These are phyloP conservation scores for Penicillium palitans DNA, from an alignment of 2,329 filamentous ascomycete genomes.

Conservation along the genomic window DNA sequence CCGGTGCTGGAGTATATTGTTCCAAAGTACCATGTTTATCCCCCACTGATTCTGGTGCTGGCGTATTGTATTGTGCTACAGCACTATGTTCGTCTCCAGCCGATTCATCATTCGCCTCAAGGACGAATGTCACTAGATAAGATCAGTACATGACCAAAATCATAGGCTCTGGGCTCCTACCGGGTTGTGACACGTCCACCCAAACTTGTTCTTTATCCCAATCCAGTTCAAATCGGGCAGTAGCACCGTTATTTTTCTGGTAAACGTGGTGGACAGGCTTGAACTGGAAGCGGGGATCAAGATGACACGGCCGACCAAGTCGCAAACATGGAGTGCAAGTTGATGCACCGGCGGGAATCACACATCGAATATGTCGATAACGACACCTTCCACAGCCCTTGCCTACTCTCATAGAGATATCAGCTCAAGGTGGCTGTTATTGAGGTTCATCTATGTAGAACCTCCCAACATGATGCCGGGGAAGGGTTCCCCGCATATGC, in stretches of 20 bases:
- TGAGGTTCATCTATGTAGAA: background rate
- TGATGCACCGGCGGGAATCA: slow-evolving; percentile 29
- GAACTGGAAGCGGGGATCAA: slow-evolving; percentile 38
- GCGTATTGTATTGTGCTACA: background rate
- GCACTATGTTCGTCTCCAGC: slow-evolving; percentile 4
- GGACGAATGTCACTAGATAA: slow-evolving; percentile 30
- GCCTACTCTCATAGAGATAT: slow-evolving; percentile 31
- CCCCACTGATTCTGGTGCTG: background rate
- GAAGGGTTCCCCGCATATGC: slow-evolving; percentile 14
- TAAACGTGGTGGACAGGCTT: slow-evolving; percentile 37
- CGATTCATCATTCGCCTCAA: slow-evolving; percentile 24
- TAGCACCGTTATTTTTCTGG: slow-evolving; percentile 31
- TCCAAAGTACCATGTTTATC: slow-evolving; percentile 1
- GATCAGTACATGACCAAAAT: background rate
- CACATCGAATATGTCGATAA: slow-evolving; percentile 39
- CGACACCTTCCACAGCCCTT: slow-evolving; percentile 39
- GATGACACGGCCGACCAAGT: slow-evolving; percentile 31
- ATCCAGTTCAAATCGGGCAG: slow-evolving; percentile 31
- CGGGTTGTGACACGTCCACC: slow-evolving; percentile 32
- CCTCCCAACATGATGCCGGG: slow-evolving; percentile 4
- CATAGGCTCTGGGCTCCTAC: slow-evolving; percentile 18
- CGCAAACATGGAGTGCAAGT: slow-evolving; percentile 33
- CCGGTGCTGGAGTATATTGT: background rate
- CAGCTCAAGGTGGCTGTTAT: background rate
- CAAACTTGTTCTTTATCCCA: slow-evolving; percentile 36